Percentiles rank a stretch among this genome's conserved stretches.
phyloP scores from a whole-genome alignment of 257 asterid species.

The Petrea volubilis region DNA sequence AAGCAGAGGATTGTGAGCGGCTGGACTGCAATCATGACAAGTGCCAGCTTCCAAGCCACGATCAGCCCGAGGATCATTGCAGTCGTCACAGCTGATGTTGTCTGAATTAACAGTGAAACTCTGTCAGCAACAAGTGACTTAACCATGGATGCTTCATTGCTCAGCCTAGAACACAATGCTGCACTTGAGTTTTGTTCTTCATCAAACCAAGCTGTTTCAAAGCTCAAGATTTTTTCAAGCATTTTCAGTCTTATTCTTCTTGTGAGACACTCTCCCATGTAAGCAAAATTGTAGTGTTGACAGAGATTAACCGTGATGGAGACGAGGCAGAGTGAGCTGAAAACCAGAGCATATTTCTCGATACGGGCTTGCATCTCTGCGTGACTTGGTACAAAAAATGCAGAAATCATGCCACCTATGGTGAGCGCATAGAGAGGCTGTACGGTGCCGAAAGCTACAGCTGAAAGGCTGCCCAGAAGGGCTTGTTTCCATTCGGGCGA shows the following conservation, averaged over 20 bases:
- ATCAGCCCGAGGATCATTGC: conserved; percentile 69
- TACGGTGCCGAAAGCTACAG: conserved; percentile 65
- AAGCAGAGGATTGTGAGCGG: conserved; percentile 78
- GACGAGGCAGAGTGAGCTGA: conserved; percentile 54
- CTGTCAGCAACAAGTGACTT: conserved; percentile 83
- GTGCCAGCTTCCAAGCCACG: conserved; percentile 86
- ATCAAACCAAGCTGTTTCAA: conserved; percentile 86
- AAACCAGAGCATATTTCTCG: conserved; percentile 48
- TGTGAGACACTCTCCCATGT: conserved; percentile 77
- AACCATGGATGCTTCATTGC: conserved; percentile 75
- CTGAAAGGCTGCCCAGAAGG: conserved; percentile 59
- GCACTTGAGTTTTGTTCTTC: conserved; percentile 70
- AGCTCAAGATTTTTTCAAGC: conserved; percentile 65
- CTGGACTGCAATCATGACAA: conserved; percentile 84
- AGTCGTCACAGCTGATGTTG: conserved; percentile 61
- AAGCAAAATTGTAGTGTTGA: conserved; percentile 77
- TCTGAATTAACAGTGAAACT: conserved; percentile 60
- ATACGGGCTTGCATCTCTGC: conserved; percentile 62
- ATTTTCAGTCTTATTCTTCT: conserved; percentile 54
- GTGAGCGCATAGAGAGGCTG: conserved; percentile 83
- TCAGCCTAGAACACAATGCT: conserved; percentile 57
- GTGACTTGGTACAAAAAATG: conserved; percentile 57
- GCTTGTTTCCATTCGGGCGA: conserved; percentile 81
- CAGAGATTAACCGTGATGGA: conserved; percentile 58
- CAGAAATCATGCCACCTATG: conserved; percentile 79